A percentile compares a stretch with the other conserved stretches of the same genome.
These are phyloP conservation scores for Angophora floribunda DNA, from an alignment of 345 rosid species.

Conservation along the genomic window DNA sequence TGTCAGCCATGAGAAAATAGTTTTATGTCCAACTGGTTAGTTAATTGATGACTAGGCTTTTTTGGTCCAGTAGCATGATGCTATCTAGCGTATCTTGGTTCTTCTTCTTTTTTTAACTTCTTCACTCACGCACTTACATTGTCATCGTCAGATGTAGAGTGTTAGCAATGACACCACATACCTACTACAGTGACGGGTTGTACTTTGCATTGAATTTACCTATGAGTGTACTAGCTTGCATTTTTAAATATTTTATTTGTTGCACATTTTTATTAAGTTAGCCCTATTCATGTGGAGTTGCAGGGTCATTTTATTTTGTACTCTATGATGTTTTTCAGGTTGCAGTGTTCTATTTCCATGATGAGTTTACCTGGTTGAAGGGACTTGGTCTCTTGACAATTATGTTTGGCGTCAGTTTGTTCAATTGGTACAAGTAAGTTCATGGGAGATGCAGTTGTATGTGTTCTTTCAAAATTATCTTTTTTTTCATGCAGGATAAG, in stretches of 20 bases:
- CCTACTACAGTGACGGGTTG: background rate
- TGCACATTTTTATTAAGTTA: background rate
- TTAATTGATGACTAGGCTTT: background rate
- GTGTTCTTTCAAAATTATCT: background rate
- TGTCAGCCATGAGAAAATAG: background rate
- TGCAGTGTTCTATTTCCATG: constrained; percentile 96
- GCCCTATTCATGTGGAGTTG: background rate
- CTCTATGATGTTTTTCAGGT: constrained; percentile 38
- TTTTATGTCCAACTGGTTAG: background rate
- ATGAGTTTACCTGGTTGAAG: constrained; percentile 90
- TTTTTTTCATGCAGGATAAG: background rate
- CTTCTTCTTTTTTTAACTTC: background rate
- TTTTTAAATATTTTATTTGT: background rate
- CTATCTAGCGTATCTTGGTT: background rate
- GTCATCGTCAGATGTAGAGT: background rate
- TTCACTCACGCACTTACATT: background rate
- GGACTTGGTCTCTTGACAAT: constrained; percentile 79
- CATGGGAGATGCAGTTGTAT: background rate
- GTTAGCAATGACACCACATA: background rate
- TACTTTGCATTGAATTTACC: background rate
- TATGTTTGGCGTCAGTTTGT: constrained; percentile 84
- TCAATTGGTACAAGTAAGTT: constrained; percentile 99
- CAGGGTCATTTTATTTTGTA: background rate
- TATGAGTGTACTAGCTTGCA: background rate
- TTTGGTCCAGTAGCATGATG: background rate